These are phyloP conservation scores for Penicillium odoratum DNA, from an alignment of 495 filamentous ascomycete species.

Conservation along the genomic window DNA sequence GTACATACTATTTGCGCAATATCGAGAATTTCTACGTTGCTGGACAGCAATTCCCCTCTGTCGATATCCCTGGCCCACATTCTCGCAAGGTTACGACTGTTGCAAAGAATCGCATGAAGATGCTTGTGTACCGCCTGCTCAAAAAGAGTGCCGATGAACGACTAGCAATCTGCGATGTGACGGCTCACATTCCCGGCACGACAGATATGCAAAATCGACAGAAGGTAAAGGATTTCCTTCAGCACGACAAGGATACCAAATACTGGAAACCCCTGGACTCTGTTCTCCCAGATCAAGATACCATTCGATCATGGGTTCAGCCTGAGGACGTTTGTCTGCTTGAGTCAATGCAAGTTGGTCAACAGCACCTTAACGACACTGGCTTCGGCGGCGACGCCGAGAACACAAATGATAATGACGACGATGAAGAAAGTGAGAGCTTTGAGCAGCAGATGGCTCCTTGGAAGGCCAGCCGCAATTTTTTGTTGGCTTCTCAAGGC, in stretches of 20 bases:
- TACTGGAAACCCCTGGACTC: slow-evolving; percentile 82
- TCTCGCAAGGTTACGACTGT: slow-evolving; percentile 93
- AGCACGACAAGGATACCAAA: slow-evolving; percentile 78
- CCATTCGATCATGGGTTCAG: slow-evolving; percentile 81
- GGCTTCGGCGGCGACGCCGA: slow-evolving; percentile 74
- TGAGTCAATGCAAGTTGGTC: slow-evolving; percentile 95
- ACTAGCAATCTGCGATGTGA: slow-evolving; percentile 75
- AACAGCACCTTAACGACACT: slow-evolving; percentile 77
- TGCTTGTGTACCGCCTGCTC: slow-evolving; percentile 85
- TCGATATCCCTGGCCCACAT: slow-evolving; percentile 90
- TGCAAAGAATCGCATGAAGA: slow-evolving; percentile 91
- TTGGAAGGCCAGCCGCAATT: slow-evolving; percentile 93
- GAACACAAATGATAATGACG: slow-evolving; percentile 67
- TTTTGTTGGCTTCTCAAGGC: slow-evolving; percentile 85
- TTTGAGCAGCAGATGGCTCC: slow-evolving; percentile 91
- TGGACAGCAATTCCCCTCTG: slow-evolving; percentile 86
- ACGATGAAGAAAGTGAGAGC: slow-evolving; percentile 64
- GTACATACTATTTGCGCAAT: slow-evolving; percentile 75
- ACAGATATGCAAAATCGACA: slow-evolving; percentile 92
- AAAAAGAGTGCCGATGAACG: slow-evolving; percentile 68
- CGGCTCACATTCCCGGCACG: slow-evolving; percentile 82
- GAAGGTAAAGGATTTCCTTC: slow-evolving; percentile 95
- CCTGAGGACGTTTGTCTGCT: slow-evolving; percentile 93
- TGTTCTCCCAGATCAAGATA: slow-evolving; percentile 67
- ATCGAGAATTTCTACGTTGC: slow-evolving; percentile 88